A percentile compares a stretch with the other conserved stretches of the same genome.
phyloP scores from a whole-genome alignment of 1,284 basidiomycete species.

The Tetrapyrgos nigripes region DNA sequence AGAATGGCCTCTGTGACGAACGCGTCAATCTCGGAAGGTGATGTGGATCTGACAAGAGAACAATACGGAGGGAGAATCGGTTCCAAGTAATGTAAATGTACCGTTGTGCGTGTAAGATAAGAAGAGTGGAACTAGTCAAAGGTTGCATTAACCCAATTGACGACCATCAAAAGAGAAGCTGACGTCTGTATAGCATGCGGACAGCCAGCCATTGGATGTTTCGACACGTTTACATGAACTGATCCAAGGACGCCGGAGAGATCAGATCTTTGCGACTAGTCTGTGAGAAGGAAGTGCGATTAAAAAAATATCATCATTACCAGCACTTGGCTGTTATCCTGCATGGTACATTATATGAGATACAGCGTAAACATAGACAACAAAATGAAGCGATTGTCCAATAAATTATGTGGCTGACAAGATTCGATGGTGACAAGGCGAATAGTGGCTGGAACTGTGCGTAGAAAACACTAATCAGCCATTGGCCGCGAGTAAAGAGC shows the following conservation, averaged over 20 bases:
- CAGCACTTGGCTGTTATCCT: not conserved
- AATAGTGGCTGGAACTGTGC: not conserved
- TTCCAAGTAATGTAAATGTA: not conserved
- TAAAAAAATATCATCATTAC: not conserved
- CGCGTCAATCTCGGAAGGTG: constrained; percentile 4
- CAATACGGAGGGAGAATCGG: not conserved
- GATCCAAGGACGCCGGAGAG: no score
- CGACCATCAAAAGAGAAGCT: not conserved
- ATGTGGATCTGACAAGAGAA: not conserved
- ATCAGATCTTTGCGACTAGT: not conserved
- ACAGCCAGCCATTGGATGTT: not conserved
- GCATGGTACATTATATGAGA: not conserved
- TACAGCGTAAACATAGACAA: not conserved
- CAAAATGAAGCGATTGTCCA: not conserved
- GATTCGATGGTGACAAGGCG: not conserved
- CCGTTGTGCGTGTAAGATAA: not conserved
- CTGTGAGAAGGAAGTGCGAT: not conserved
- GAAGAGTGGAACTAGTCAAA: not conserved
- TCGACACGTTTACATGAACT: no score
- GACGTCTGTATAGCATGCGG: not conserved
- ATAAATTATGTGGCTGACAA: not conserved
- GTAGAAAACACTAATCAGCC: not conserved
- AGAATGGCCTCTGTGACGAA: constrained; percentile 74
- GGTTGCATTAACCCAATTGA: not conserved
- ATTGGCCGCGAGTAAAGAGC: not conserved